phyloP scores from a whole-genome alignment of 306 rosid species.

The Chamaecrista fasciculata region DNA sequence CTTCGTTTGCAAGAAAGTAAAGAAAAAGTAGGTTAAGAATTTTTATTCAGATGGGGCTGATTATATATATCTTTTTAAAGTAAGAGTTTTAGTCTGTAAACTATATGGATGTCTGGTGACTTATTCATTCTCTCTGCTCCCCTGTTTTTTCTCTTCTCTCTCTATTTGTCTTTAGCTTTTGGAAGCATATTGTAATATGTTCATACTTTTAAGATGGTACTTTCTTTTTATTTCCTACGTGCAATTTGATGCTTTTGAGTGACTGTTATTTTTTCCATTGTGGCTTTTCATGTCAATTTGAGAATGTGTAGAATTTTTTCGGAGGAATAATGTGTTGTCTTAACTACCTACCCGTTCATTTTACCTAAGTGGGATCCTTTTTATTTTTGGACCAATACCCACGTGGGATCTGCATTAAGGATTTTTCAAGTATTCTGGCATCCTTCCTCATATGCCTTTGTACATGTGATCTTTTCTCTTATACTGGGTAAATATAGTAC shows the following conservation, averaged over 20 bases:
- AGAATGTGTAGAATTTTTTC: background rate
- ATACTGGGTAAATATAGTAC: background rate
- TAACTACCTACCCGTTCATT: background rate
- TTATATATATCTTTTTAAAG: background rate
- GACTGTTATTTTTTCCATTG: background rate
- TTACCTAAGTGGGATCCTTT: background rate
- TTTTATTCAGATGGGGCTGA: background rate
- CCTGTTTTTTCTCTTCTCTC: background rate
- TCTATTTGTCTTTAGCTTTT: background rate
- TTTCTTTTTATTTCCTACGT: background rate
- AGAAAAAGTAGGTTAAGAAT: no score
- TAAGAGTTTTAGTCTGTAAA: background rate
- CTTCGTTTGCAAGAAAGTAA: background rate
- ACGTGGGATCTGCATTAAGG: background rate
- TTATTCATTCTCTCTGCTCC: background rate
- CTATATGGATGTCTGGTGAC: background rate
- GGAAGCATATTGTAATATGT: background rate
- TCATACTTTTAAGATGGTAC: background rate
- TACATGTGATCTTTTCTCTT: background rate
- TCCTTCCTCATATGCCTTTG: background rate
- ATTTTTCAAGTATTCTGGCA: background rate
- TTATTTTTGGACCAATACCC: no score
- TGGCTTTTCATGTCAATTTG: background rate
- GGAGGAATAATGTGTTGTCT: constrained; percentile 4
- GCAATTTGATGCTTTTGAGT: background rate